These are phyloP conservation scores for Aspergillus luchuensis DNA, from an alignment of 2,329 filamentous ascomycete species.

Conservation along the genomic window DNA sequence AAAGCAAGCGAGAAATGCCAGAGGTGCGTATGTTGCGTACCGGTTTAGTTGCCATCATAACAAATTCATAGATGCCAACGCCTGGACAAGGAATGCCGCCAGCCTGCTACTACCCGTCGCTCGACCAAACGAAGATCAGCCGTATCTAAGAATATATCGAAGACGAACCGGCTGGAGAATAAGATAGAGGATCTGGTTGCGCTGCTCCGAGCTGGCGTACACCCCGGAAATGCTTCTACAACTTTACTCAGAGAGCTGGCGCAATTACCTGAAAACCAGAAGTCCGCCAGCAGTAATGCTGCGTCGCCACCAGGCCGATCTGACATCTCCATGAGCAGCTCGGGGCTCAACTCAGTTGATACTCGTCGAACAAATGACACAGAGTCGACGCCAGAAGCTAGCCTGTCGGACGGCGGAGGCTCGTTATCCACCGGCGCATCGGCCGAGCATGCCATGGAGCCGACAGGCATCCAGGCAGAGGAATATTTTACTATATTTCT, in stretches of 20 bases:
- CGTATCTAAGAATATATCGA: conserved; percentile 11
- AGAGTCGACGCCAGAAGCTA: not conserved
- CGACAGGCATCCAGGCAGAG: conserved; percentile 34
- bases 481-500: conserved; percentile 47
- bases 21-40: conserved; percentile 10
- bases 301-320: not conserved
- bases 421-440: not conserved
- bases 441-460: conserved; percentile 1
- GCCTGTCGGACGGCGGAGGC: conserved; percentile 1
- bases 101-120: conserved; percentile 37
- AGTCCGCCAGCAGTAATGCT: not conserved
- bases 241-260: not conserved
- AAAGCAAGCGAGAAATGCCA: conserved; percentile 6
- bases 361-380: not conserved
- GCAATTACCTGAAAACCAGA: not conserved
- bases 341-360: not conserved
- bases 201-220: conserved; percentile 20
- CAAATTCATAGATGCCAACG: conserved; percentile 42
- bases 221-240: not conserved
- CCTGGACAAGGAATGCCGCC: conserved; percentile 45
- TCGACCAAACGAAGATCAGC: conserved; percentile 18
- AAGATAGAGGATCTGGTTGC: conserved; percentile 31
- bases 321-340: not conserved
- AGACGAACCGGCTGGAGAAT: conserved; percentile 28
- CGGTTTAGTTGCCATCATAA: not conserved